phyloP scores from a whole-genome alignment of 129 eudicot species.

The Helichrysum umbraculigerum region DNA sequence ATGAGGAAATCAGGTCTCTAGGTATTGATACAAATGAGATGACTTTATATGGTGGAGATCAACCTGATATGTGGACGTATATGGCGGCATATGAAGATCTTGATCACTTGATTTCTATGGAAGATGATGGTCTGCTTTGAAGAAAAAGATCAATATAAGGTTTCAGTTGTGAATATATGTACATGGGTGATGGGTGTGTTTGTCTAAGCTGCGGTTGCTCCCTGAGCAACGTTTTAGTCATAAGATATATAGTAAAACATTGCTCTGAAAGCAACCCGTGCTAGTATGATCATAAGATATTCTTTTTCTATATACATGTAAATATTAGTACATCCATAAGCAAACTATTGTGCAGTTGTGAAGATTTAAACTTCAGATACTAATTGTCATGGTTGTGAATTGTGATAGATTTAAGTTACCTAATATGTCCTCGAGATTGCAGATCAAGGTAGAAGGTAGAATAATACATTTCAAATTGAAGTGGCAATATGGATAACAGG shows the following conservation, averaged over 20 bases:
- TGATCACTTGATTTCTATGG: conserved; percentile 29
- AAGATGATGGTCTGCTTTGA: conserved; percentile 16
- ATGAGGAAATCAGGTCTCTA: conserved; percentile 15
- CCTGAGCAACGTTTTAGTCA: conserved; percentile 4
- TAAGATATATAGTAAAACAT: neutral
- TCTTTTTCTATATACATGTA: conserved; percentile 4
- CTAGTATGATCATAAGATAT: conserved; percentile 17
- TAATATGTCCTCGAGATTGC: neutral
- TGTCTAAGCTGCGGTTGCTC: conserved; percentile 32
- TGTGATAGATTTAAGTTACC: neutral
- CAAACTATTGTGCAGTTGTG: neutral
- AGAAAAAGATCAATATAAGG: conserved; percentile 12
- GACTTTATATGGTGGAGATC: conserved; percentile 16
- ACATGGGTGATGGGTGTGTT: conserved; percentile 7
- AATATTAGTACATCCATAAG: neutral
- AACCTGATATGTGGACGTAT: conserved; percentile 27
- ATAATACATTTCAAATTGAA: neutral
- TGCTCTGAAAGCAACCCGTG: conserved; percentile 39
- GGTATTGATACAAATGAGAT: conserved; percentile 13
- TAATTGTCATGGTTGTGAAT: neutral
- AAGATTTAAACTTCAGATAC: neutral
- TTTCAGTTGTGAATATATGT: neutral
- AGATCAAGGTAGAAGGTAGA: neutral
- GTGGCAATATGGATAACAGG: too few species aligned
- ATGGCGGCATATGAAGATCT: conserved; percentile 31